These are phyloP conservation scores for Tarenaya hassleriana DNA, from an alignment of 345 rosid species.

Conservation along the genomic window DNA sequence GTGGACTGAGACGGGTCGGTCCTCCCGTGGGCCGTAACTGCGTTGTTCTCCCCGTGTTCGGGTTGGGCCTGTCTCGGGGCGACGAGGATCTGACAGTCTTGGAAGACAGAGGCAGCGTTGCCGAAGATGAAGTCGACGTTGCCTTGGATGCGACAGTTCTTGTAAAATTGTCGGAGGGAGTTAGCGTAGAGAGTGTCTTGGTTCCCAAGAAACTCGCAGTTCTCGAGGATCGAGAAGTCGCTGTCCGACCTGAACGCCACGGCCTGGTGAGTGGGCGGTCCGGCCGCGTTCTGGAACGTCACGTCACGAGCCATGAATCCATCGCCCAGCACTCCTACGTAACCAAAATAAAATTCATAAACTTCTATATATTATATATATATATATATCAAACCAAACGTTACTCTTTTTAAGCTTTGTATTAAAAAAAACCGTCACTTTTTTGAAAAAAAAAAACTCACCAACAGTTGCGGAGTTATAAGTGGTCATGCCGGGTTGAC, in stretches of 20 bases:
- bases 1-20: constrained; percentile 74
- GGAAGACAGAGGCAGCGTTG: constrained; percentile 69
- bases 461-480: constrained; percentile 80
- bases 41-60: constrained; percentile 68
- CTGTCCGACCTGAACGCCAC: constrained; percentile 91
- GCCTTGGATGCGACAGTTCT: constrained; percentile 70
- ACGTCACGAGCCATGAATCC: constrained; percentile 93
- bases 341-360: too few relatives aligned
- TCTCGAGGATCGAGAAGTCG: constrained; percentile 60
- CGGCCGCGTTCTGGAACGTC: constrained; percentile 79
- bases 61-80: constrained; percentile 65
- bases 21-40: constrained; percentile 84
- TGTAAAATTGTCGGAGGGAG: constrained; percentile 82
- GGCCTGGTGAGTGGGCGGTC: constrained; percentile 79
- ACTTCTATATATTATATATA: too few relatives aligned
- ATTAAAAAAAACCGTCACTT: background rate
- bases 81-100: constrained; percentile 54
- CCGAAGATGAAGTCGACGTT: constrained; percentile 95
- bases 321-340: constrained; percentile 75
- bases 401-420: background rate
- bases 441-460: constrained; percentile 19
- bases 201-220: constrained; percentile 83
- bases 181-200: constrained; percentile 91
- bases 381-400: too few relatives aligned
- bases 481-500: constrained; percentile 55